Percentiles rank a stretch among this genome's conserved stretches.
These are phyloP conservation scores for Pleurotus salmoneostramineus DNA, from an alignment of 768 basidiomycete genomes.

Conservation along the genomic window DNA sequence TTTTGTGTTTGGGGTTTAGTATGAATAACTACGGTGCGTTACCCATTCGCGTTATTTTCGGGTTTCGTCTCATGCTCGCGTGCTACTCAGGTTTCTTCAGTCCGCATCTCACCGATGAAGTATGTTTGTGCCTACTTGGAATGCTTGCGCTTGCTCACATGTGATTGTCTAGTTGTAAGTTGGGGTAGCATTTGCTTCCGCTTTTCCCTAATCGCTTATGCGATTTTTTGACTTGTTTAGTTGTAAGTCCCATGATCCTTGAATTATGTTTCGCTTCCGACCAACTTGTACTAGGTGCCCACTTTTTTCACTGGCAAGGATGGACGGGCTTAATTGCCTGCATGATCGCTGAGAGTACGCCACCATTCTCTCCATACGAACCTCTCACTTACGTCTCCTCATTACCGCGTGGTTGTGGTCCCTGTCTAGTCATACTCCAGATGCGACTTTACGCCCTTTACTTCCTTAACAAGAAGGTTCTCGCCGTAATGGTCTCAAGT, in stretches of 20 bases:
- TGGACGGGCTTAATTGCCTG: constrained; percentile 53
- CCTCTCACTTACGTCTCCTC: constrained; percentile 8
- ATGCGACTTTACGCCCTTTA: constrained; percentile 64
- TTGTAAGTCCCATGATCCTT: constrained; percentile 12
- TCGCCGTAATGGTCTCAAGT: constrained; percentile 37
- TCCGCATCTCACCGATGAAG: constrained; percentile 30
- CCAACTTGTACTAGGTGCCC: constrained; percentile 24
- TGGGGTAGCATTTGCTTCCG: neutral
- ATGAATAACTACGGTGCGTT: constrained; percentile 52
- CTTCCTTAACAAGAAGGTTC: constrained; percentile 45
- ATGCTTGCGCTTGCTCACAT: constrained; percentile 3
- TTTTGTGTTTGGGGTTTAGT: constrained; percentile 18
- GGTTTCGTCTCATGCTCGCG: constrained; percentile 4
- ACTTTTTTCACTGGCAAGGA: constrained; percentile 57
- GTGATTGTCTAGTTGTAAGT: constrained; percentile 27
- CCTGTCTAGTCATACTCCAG: constrained; percentile 48
- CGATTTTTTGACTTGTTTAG: constrained; percentile 8
- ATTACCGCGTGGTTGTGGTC: neutral
- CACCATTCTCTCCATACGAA: neutral
- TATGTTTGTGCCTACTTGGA: constrained; percentile 19
- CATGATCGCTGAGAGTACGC: constrained; percentile 50
- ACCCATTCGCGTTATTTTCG: neutral
- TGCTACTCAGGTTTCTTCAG: constrained; percentile 37
- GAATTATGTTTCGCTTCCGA: neutral
- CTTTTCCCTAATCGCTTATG: neutral